A percentile compares a stretch with the other conserved stretches of the same genome.
Evolutionary conservation across 208 protist species (phyloP).

Genomic region (Acanthamoeba triangularis): DNA sequence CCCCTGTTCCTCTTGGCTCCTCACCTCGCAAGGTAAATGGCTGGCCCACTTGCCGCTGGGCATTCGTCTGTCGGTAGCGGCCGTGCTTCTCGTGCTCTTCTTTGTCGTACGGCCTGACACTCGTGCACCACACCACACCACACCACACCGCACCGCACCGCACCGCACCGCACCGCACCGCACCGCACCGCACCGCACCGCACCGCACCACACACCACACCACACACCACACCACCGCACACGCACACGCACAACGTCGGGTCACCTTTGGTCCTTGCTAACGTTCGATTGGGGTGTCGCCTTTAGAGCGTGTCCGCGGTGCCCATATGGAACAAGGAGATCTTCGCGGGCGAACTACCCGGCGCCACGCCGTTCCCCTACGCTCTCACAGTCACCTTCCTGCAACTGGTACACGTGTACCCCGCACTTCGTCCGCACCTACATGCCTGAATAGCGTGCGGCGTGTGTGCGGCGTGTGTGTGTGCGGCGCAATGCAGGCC

Average conservation of each 20-base stretch:
- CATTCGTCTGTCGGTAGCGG: neutral
- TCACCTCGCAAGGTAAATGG: neutral
- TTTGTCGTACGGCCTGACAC: neutral
- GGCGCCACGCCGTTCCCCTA: constrained; percentile 13
- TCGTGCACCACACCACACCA: no score
- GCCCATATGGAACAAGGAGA: constrained; percentile 47
- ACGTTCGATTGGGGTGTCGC: neutral
- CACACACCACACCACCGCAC: no score
- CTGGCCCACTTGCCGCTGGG: constrained; percentile 6
- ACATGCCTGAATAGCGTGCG: no score
- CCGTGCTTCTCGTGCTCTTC: neutral
- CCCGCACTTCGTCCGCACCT: neutral
- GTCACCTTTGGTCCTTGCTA: neutral
- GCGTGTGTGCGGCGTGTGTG: no score
- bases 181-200: no score
- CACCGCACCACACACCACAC: no score
- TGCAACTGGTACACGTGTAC: neutral
- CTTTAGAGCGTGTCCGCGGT: constrained; percentile 1
- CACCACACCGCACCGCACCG: no score
- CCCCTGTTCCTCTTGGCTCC: no score
- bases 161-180: no score
- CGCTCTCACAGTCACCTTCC: constrained; percentile 50
- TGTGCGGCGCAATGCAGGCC: neutral
- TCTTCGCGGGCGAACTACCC: neutral
- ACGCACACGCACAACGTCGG: no score